These are phyloP conservation scores for Ogataea siamensis DNA, from an alignment of 805 yeast genomes.

Conservation along the genomic window DNA sequence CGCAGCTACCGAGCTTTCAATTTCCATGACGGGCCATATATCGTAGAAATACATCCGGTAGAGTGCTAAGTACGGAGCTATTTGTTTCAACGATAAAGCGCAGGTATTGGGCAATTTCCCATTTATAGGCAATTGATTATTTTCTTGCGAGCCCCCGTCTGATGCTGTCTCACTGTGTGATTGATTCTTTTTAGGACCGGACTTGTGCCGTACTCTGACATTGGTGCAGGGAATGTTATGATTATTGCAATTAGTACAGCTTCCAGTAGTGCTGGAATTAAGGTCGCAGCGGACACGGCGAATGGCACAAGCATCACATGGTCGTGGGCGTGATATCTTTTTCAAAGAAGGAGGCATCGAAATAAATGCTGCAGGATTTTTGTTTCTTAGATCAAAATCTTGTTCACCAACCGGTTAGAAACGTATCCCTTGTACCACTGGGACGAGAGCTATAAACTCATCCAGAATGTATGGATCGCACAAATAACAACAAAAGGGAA, in stretches of 20 bases:
- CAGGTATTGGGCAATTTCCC: too few species aligned
- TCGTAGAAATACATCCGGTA: neutral
- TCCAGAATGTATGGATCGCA: too few species aligned
- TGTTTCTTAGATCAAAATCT: too few species aligned
- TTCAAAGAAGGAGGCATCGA: neutral
- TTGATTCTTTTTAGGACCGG: neutral
- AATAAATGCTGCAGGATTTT: too few species aligned
- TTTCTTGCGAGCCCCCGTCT: too few species aligned
- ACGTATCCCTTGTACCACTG: too few species aligned
- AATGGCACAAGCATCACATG: slow-evolving; percentile 1
- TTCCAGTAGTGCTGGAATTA: neutral
- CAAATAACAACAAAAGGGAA: too few species aligned
- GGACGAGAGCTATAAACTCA: too few species aligned
- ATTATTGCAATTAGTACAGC: neutral
- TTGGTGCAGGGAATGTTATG: neutral
- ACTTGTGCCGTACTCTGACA: neutral
- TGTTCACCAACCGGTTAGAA: too few species aligned
- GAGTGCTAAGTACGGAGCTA: neutral
- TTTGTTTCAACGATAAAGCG: neutral
- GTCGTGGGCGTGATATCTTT: neutral
- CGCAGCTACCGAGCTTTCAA: neutral
- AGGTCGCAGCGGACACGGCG: slow-evolving; percentile 1
- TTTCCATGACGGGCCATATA: slow-evolving; percentile 1
- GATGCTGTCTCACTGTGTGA: too few species aligned
- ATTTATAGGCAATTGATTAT: too few species aligned